Conservation (phyloP, 495 filamentous ascomycete species). For the Cercophora newfieldiana region DNA sequence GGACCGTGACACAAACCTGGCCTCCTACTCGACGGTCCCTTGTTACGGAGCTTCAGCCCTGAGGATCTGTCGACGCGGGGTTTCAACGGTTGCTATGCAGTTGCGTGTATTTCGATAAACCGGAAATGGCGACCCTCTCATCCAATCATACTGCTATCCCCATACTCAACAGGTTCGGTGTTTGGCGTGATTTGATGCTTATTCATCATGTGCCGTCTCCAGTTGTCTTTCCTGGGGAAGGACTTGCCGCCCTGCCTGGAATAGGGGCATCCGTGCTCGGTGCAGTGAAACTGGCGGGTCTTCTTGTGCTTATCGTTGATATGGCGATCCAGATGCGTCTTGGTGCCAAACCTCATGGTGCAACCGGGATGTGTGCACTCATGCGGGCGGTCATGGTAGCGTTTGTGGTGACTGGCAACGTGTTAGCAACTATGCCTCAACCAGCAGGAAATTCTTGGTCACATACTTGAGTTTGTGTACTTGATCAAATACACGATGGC, state of each 20-base stretch:
- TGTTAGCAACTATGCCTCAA: constrained; percentile 10
- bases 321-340: constrained; percentile 53
- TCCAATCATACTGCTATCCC: constrained; percentile 19
- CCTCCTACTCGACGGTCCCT: neutral
- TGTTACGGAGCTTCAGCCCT: neutral
- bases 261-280: constrained; percentile 44
- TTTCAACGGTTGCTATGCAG: neutral
- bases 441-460: constrained; percentile 1
- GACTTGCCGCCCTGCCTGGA: constrained; percentile 47
- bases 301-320: constrained; percentile 54
- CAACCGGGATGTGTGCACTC: constrained; percentile 44
- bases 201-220: constrained; percentile 52
- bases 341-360: constrained; percentile 50
- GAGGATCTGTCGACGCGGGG: neutral
- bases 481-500: constrained; percentile 45
- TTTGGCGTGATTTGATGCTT: constrained; percentile 42
- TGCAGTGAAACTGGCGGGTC: constrained; percentile 51
- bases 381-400: constrained; percentile 50
- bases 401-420: constrained; percentile 43
- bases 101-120: neutral
- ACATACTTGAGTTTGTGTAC: constrained; percentile 51
- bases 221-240: constrained; percentile 54
- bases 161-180: constrained; percentile 30
- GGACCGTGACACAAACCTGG: neutral
- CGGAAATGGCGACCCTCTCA: neutral